Evolutionary conservation across 1,139 yeast genomes (phyloP), one percentile per base, ranked within the genome.

Genomic region (Debaryomycetaceae sp.): DNA sequence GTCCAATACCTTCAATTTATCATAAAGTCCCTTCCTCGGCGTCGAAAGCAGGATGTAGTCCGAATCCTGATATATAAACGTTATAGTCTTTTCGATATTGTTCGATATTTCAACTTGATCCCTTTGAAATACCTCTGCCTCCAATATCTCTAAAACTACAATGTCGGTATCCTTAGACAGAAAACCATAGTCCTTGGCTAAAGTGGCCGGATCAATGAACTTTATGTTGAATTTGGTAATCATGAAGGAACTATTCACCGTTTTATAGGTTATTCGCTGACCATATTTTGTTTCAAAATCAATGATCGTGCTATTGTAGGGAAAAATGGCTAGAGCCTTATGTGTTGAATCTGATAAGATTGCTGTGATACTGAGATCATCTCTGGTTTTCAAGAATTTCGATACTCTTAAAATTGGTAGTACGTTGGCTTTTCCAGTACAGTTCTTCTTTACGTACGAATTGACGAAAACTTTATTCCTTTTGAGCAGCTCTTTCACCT

Each of bases 271-370:
- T 38, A 71, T 57, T 36, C 75, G 50, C 41, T 66, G 70, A 24
- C 59, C 52, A 44, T 68, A 57, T 11, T 45, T 48, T 35, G 53
- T 53, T 47, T 72, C 76, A 49, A 68, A 72, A 22, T 50, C 39
- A 6, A 58, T 52, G 1, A 68, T 57, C 0, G 72, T 60, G 2
- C 63, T 57, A 6, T 56, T 49, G 39, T 56, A 60, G 1, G 66
- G 66, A 44, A 72, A 65, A 3, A 53, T 48, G 0, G 63, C 73
- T 9, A 64, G 54, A 14, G 71, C 57, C 47, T 60, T 58, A 47
- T 68, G 68, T 2, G 56, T 54, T 4, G 62, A 51, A 47, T 72
- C 78, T 5, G 68, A 57, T n/a, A 70, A 44, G 1, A 66, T 51
- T 1, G 62, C 67, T 5, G 69, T 56, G 2, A 70, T 44, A 9